These are phyloP conservation scores for Claviceps sp. DNA, from an alignment of 2,329 filamentous ascomycete species.

Conservation along the genomic window DNA sequence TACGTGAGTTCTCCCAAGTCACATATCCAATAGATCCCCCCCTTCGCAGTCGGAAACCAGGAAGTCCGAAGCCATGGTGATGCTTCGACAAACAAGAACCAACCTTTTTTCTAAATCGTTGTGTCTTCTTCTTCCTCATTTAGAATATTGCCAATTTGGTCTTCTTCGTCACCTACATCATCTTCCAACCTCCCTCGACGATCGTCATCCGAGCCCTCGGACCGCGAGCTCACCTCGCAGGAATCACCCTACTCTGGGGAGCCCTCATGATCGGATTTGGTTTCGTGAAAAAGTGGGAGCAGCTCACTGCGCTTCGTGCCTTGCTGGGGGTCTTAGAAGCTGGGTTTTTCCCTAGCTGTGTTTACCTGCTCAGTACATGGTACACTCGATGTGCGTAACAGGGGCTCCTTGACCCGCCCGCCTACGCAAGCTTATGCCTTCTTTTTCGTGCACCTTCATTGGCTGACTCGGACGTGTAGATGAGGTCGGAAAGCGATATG, in stretches of 20 bases:
- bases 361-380: conserved; percentile 61
- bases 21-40: too few species aligned
- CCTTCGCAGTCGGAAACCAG: too few species aligned
- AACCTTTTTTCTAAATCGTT: too few species aligned
- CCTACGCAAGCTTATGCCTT: neutral
- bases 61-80: too few species aligned
- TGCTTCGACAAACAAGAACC: too few species aligned
- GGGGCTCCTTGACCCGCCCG: too few species aligned
- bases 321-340: conserved; percentile 53
- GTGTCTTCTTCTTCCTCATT: neutral
- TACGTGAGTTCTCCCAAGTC: conserved; percentile 23
- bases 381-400: conserved; percentile 46
- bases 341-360: conserved; percentile 59
- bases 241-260: conserved; percentile 47
- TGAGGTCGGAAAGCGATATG: conserved; percentile 57
- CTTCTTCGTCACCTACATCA: conserved; percentile 61
- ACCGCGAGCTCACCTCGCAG: conserved; percentile 40
- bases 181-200: conserved; percentile 61
- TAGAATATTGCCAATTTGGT: conserved; percentile 54
- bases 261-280: conserved; percentile 53
- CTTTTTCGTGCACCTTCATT: conserved; percentile 40
- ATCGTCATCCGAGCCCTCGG: conserved; percentile 55
- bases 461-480: conserved; percentile 21
- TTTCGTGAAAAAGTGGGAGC: conserved; percentile 38
- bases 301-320: conserved; percentile 41